Conservation (phyloP, 148 eudicot genomes). For the Rhododendron molle region DNA sequence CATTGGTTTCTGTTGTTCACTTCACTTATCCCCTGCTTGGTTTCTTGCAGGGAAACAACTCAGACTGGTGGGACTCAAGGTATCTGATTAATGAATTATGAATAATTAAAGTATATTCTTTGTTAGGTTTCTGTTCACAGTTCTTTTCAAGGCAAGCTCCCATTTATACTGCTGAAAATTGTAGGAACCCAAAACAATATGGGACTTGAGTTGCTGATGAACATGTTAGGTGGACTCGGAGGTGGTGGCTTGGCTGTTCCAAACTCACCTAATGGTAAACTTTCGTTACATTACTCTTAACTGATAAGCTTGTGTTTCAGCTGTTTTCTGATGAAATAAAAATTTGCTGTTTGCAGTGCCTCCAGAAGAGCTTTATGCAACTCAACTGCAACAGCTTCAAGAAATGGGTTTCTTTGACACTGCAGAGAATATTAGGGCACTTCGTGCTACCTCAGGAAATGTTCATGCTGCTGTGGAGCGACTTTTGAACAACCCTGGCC, state of each 20-base stretch:
- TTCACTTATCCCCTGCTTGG: neutral
- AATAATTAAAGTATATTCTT: neutral
- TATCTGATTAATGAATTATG: constrained; percentile 16
- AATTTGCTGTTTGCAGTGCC: constrained; percentile 46
- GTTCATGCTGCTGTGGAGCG: constrained; percentile 96
- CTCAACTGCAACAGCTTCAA: constrained; percentile 86
- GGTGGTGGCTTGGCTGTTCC: constrained; percentile 66
- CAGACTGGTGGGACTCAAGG: constrained; percentile 68
- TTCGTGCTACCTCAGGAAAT: constrained; percentile 83
- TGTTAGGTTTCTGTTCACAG: neutral
- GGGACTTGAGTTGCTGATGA: constrained; percentile 76
- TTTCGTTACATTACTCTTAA: neutral
- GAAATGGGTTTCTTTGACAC: constrained; percentile 97
- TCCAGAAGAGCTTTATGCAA: constrained; percentile 93
- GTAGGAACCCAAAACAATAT: constrained; percentile 60
- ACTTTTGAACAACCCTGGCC: constrained; percentile 71
- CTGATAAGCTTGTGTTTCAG: neutral
- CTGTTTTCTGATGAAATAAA: neutral
- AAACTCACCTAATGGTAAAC: constrained; percentile 49
- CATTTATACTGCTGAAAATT: neutral
- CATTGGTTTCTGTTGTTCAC: neutral
- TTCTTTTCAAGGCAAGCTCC: neutral
- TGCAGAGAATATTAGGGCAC: constrained; percentile 81
- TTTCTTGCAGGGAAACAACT: constrained; percentile 53
- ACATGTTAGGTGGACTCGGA: constrained; percentile 90